A percentile compares a stretch with the other conserved stretches of the same genome.
Evolutionary conservation across 208 protist species (phyloP).

Genomic region (Trypanosomatidae sp.): DNA sequence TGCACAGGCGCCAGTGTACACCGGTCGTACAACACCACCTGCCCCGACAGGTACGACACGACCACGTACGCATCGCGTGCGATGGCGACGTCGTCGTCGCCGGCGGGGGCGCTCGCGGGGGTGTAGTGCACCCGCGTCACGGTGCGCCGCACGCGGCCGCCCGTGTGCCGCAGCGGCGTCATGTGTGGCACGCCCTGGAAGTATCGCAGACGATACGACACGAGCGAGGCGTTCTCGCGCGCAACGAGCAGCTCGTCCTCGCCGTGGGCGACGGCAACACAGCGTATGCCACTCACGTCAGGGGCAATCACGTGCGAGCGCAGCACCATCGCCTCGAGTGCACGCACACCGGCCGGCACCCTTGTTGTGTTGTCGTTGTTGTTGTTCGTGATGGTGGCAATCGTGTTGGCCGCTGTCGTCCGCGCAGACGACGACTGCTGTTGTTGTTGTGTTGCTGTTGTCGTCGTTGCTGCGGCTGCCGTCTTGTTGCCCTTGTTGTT

Average conservation of each 20-base stretch:
- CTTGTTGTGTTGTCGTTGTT: no score
- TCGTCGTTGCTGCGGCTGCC: no score
- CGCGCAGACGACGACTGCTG: no score
- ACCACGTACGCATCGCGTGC: constrained; percentile 13
- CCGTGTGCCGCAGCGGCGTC: constrained; percentile 51
- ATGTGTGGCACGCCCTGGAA: constrained; percentile 80
- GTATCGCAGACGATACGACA: constrained; percentile 40
- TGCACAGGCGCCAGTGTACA: constrained; percentile 52
- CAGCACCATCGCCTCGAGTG: constrained; percentile 18
- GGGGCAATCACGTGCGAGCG: constrained; percentile 71
- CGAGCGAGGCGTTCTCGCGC: constrained; percentile 70
- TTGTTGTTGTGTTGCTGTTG: no score
- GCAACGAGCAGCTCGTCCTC: constrained; percentile 54
- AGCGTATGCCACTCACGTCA: constrained; percentile 65
- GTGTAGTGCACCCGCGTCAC: constrained; percentile 57
- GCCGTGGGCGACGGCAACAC: constrained; percentile 26
- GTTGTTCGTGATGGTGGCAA: no score
- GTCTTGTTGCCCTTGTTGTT: no score
- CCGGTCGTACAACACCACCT: constrained; percentile 65
- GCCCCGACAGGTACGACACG: constrained; percentile 62
- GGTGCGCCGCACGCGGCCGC: constrained; percentile 47
- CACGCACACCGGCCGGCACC: not conserved
- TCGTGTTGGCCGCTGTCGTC: no score
- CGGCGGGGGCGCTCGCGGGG: not conserved
- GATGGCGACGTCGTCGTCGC: not conserved